Conservation (phyloP, 345 rosid species). For the Crucihimalaya himalaica region DNA sequence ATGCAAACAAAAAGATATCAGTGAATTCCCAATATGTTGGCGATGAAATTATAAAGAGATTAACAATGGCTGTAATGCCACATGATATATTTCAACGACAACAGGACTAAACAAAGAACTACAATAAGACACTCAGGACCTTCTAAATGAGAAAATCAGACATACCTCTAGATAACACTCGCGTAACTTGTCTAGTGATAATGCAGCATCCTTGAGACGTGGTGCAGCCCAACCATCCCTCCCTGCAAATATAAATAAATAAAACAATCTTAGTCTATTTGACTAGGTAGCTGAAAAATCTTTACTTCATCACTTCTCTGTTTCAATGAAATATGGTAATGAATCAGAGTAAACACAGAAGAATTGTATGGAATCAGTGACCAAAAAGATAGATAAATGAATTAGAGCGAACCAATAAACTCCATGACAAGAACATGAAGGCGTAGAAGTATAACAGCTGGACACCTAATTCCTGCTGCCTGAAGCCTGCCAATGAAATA, state of each 20-base stretch:
- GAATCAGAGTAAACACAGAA: neutral
- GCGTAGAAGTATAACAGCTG: constrained; percentile 68
- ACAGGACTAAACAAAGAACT: neutral
- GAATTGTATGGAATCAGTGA: neutral
- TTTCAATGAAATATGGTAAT: neutral
- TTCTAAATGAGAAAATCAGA: neutral
- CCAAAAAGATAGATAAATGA: neutral
- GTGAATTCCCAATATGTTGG: neutral
- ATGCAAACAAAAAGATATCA: constrained; percentile 25
- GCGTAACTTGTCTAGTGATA: constrained; percentile 80
- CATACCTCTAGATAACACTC: constrained; percentile 91
- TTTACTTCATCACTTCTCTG: neutral
- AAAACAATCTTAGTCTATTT: neutral
- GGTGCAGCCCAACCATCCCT: constrained; percentile 97
- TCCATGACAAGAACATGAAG: constrained; percentile 98
- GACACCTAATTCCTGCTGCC: constrained; percentile 94
- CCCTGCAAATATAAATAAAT: constrained; percentile 47
- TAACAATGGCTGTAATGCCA: neutral
- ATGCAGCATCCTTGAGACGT: constrained; percentile 93
- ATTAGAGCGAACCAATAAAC: constrained; percentile 67
- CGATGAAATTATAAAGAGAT: neutral
- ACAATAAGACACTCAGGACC: neutral
- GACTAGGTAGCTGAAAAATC: neutral
- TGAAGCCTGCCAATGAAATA: constrained; percentile 64
- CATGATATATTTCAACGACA: neutral